Conservation (phyloP, 2,329 filamentous ascomycete species). For the Claviceps maximensis region DNA sequence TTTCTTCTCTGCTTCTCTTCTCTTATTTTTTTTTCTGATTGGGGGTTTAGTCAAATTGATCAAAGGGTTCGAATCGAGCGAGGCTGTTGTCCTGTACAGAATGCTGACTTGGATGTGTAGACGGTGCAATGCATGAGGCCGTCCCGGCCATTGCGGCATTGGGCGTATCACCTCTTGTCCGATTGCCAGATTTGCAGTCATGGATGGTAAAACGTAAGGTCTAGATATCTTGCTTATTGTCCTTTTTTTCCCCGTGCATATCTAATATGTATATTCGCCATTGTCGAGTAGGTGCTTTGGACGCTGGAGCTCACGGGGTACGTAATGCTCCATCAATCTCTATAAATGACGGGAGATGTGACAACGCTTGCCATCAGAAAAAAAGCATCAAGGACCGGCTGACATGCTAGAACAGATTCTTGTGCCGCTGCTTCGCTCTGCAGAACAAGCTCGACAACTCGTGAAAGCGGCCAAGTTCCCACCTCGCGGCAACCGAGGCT, state of each 20-base stretch:
- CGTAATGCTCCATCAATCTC: conserved; percentile 16
- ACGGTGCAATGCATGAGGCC: conserved; percentile 39
- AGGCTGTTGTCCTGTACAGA: background rate
- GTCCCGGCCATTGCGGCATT: conserved; percentile 37
- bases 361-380: background rate
- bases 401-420: conserved; percentile 23
- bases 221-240: background rate
- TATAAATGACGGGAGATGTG: background rate
- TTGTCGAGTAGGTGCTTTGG: conserved; percentile 27
- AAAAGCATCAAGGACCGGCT: background rate
- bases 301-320: conserved; percentile 35
- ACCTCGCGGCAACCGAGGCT: conserved; percentile 33
- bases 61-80: background rate
- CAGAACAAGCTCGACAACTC: conserved; percentile 30
- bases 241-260: background rate
- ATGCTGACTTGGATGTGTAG: conserved; percentile 11
- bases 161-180: conserved; percentile 29
- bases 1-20: too few relatives aligned
- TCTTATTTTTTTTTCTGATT: background rate
- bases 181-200: conserved; percentile 38
- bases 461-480: conserved; percentile 38
- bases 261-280: background rate
- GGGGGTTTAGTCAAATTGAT: background rate
- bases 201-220: conserved; percentile 32
- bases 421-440: conserved; percentile 30